Evolutionary conservation across 2,329 filamentous ascomycete species (phyloP), one percentile per base, ranked within the genome.

Genomic region (Chrysoporthe cubensis): DNA sequence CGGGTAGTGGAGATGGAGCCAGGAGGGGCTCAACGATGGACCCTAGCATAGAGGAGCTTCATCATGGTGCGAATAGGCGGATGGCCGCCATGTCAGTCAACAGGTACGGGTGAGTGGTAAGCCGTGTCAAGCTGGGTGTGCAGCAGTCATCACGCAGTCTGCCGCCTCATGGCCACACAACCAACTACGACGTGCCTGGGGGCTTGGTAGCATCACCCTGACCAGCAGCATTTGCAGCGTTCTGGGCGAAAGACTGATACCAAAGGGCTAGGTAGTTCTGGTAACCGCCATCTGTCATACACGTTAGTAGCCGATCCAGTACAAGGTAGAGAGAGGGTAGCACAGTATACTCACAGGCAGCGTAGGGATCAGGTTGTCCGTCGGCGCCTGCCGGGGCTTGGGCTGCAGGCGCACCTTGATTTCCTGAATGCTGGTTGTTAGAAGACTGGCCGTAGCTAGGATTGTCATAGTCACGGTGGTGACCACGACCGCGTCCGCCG

Each of bases 261-360:
- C 92, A 96, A 73, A 94, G 84, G 52, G 90, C 88, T 68, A 93
- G 80, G 76, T 95, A 96, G 73, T 90, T 90, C 73, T 94, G 87
- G 78, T 95, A 95, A 69, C 92, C 92, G 72, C 92, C 92, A 79
- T 94, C 88, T 90, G 69, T 48, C 70, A 8, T n/a, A 34, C 16
- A 40, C n/a, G 64, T 76, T 71, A 77, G 77, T 72, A 14, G n/a
- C 9, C 50, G 34, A 14, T 26, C 65, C 58, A 66, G 67, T 11
- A 42, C 37, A 40, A 3, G n/a, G 26, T 14, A 54, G 50, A 11
- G 42, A 32, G 34, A 9, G 14, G 34, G 4, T 3, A 21, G 3
- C 11, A 32, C 13, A 40, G 48, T 46, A 50, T 13, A 82, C 87
- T 82, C 82, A 90, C 88, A 96, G 67, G 89, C 85, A 67, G 92